Evolutionary conservation across 768 basidiomycete genomes (phyloP).

Genomic region (Neoboletus subvelutipes): DNA sequence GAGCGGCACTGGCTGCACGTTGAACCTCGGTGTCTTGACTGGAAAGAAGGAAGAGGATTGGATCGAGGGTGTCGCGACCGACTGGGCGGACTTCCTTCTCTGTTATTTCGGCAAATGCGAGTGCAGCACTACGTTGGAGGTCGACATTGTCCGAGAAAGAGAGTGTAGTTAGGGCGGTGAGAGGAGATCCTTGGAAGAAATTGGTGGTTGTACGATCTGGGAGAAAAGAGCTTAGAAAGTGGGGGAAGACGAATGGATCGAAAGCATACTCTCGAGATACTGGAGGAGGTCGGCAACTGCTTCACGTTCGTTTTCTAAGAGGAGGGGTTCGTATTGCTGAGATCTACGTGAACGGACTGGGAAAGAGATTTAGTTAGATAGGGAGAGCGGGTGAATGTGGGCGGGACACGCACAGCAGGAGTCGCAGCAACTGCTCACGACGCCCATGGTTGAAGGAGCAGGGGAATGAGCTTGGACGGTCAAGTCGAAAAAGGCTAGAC

Average conservation of each 20-base stretch:
- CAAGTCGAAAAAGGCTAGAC: conserved; percentile 16
- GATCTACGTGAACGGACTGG: conserved; percentile 80
- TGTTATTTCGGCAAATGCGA: conserved; percentile 98
- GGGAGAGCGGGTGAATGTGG: conserved; percentile 4
- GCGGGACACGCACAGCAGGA: conserved; percentile 63
- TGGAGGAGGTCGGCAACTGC: conserved; percentile 97
- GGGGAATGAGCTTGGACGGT: conserved; percentile 1
- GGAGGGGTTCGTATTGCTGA: conserved; percentile 82
- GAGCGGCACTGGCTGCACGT: conserved; percentile 93
- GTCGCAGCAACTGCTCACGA: conserved; percentile 77
- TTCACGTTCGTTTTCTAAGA: conserved; percentile 92
- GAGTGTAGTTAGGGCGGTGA: conserved; percentile 91
- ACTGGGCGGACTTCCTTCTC: conserved; percentile 99
- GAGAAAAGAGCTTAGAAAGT: not conserved
- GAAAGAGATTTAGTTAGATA: conserved; percentile 22
- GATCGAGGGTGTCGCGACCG: conserved; percentile 95
- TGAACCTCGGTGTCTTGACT: conserved; percentile 99
- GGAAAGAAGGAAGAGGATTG: conserved; percentile 93
- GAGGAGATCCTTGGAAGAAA: conserved; percentile 93
- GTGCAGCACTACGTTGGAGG: conserved; percentile 93
- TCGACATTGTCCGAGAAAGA: conserved; percentile 99
- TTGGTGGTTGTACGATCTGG: conserved; percentile 93
- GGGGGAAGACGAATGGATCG: conserved; percentile 2
- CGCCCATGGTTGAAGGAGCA: conserved; percentile 54
- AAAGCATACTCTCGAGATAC: conserved; percentile 87